Evolutionary conservation across 345 rosid genomes (phyloP), one percentile per base, ranked within the genome.

Genomic region (Citrus unshiu): DNA sequence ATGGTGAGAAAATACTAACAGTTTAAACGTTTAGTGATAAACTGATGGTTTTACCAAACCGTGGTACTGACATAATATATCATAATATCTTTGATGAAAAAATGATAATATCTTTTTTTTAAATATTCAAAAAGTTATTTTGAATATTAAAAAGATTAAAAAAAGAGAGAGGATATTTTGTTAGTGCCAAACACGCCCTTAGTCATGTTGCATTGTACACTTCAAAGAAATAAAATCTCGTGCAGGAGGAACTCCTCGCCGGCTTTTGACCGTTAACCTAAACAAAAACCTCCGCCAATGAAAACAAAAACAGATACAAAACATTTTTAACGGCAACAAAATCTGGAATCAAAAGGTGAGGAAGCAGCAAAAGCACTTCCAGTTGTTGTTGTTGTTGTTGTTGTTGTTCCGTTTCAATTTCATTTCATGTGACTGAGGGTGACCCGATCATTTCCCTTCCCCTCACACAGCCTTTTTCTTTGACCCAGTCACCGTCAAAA

Each of bases 191-290:
- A 46, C 51, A 46, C 51, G 51, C 51, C 51, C 51, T 46, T 46
- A 46, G 18, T 0, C 1, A 13, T 18, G 46, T 3, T 21, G 46
- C 37, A 21, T 35, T 8, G 70, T 3, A 35, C 46, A 0, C 46
- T 66, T 8, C 2, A 3, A 51, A 51, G 60, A 25, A 37, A 34
- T 5, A 65, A 18, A 27, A 34, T 51, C 21, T n/a, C 40, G 35
- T 30, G 19, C 21, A 21, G 30, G 49, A 24, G 13, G 9, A 25
- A 30, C 29, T 21, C 29, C 0, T 58, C 6, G 86, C 80, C 84
- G 78, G 78, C 72, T 75, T 57, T 49, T 71, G 82, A 71, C 85
- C 84, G 74, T 61, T 81, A 72, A 78, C 78, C 75, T 13, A 43
- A 78, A 49, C 35, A 30, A 75, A 79, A 79, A 27, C 14, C 59